phyloP scores from a whole-genome alignment of 352 stramenopile genomes.

The Phytophthora sp. region DNA sequence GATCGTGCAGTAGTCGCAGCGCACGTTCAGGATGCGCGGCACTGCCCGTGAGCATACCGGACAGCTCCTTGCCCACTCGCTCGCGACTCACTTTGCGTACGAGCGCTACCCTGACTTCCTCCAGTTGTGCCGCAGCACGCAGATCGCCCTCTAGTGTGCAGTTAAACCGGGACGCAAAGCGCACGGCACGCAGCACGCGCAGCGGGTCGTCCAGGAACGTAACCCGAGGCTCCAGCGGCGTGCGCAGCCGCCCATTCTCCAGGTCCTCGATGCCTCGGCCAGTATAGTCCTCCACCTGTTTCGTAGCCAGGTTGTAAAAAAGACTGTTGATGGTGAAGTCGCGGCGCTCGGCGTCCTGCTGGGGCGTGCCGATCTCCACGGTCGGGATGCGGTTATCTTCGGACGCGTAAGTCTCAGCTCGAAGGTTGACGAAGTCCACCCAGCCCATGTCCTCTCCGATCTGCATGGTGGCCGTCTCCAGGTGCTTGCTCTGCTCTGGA shows the following conservation, averaged over 20 bases:
- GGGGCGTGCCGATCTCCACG: conserved; percentile 80
- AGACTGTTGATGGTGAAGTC: conserved; percentile 99
- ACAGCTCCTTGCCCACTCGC: conserved; percentile 80
- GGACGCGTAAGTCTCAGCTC: conserved; percentile 95
- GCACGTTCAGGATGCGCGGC: conserved; percentile 69
- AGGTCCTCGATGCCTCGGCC: conserved; percentile 92
- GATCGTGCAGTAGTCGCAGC: conserved; percentile 58
- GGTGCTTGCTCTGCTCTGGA: conserved; percentile 97
- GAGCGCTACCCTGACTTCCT: conserved; percentile 63
- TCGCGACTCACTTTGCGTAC: conserved; percentile 81
- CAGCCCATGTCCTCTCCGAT: conserved; percentile 87
- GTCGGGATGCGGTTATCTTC: conserved; percentile 74
- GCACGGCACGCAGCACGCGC: conserved; percentile 93
- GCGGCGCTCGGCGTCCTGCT: conserved; percentile 88
- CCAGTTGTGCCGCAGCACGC: conserved; percentile 62
- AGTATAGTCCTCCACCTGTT: conserved; percentile 96
- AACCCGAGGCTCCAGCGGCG: conserved; percentile 92
- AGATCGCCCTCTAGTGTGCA: conserved; percentile 92
- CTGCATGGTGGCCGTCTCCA: conserved; percentile 98
- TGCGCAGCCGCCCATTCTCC: conserved; percentile 89
- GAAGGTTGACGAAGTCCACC: conserved; percentile 98
- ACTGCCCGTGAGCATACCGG: conserved; percentile 68
- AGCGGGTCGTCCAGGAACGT: conserved; percentile 98
- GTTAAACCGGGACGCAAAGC: conserved; percentile 96
- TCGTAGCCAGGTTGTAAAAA: conserved; percentile 98